A percentile compares a stretch with the other conserved stretches of the same genome.
phyloP scores from a whole-genome alignment of 2,329 filamentous ascomycete species.

The Aspergillus sp. region DNA sequence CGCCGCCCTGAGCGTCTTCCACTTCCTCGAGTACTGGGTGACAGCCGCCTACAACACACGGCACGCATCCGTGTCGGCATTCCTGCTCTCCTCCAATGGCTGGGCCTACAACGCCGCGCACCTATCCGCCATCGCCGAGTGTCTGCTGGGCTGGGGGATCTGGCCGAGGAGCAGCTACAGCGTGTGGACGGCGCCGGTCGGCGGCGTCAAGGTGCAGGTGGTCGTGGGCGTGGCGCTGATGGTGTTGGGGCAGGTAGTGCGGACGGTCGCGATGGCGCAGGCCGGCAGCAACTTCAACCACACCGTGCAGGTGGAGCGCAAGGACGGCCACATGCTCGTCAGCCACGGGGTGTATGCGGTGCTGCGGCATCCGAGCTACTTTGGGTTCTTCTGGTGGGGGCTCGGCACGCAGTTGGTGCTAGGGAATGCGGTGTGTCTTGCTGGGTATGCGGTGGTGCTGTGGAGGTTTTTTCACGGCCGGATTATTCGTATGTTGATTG shows the following conservation, averaged over 20 bases:
- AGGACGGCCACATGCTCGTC: constrained; percentile 75
- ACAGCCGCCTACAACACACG: constrained; percentile 81
- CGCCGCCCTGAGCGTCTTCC: constrained; percentile 70
- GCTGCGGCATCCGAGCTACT: constrained; percentile 87
- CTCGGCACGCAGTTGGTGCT: constrained; percentile 89
- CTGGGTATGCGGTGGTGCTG: constrained; percentile 70
- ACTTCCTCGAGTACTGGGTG: constrained; percentile 94
- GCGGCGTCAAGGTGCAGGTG: constrained; percentile 34
- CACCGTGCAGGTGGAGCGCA: constrained; percentile 68
- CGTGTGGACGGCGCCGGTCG: constrained; percentile 39
- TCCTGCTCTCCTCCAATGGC: constrained; percentile 83
- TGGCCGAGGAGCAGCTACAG: constrained; percentile 44
- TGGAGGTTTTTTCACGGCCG: constrained; percentile 81
- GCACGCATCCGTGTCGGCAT: constrained; percentile 69
- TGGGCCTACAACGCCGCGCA: constrained; percentile 82
- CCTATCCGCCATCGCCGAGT: constrained; percentile 70
- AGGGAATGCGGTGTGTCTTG: constrained; percentile 77
- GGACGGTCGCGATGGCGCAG: constrained; percentile 83
- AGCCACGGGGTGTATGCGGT: constrained; percentile 74
- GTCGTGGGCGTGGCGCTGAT: constrained; percentile 64
- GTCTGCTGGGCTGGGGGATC: constrained; percentile 44
- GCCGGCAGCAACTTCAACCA: constrained; percentile 93
- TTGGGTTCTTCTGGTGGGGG: constrained; percentile 98
- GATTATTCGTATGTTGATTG: constrained; percentile 59
- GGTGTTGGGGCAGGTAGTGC: constrained; percentile 68